Percentiles rank a stretch among this genome's conserved stretches.
These are phyloP conservation scores for Phytophthora crassamura DNA, from an alignment of 352 stramenopile species.

Conservation along the genomic window DNA sequence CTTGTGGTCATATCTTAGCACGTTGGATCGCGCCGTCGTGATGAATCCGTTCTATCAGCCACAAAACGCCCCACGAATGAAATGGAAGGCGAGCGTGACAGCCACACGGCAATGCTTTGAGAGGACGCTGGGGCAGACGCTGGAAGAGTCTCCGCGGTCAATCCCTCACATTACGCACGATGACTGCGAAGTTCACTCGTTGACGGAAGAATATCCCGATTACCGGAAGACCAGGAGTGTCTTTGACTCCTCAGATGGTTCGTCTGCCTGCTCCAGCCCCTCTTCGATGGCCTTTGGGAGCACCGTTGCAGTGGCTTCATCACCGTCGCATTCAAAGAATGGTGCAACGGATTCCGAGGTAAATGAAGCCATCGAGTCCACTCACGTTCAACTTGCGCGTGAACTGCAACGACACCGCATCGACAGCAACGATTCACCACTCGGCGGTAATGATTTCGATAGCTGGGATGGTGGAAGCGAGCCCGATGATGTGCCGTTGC, in stretches of 20 bases:
- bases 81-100: slow-evolving; percentile 62
- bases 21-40: slow-evolving; percentile 65
- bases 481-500: slow-evolving; percentile 17
- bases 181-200: slow-evolving; percentile 37
- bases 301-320: slow-evolving; percentile 40
- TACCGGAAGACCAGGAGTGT: slow-evolving; percentile 13
- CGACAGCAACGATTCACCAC: slow-evolving; percentile 14
- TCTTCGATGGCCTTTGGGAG: slow-evolving; percentile 37
- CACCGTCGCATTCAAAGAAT: slow-evolving; percentile 29
- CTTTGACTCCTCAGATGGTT: slow-evolving; percentile 38
- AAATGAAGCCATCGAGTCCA: slow-evolving; percentile 34
- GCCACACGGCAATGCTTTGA: slow-evolving; percentile 70
- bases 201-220: slow-evolving; percentile 28
- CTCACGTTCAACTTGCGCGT: slow-evolving; percentile 19
- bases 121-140: slow-evolving; percentile 12
- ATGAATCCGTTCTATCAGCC: slow-evolving; percentile 80
- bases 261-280: slow-evolving; percentile 30
- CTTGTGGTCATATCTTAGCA: slow-evolving; percentile 81
- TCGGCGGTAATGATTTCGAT: slow-evolving; percentile 21
- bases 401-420: slow-evolving; percentile 18
- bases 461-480: slow-evolving; percentile 35
- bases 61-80: slow-evolving; percentile 47
- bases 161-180: slow-evolving; percentile 28
- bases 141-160: slow-evolving; percentile 13
- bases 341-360: slow-evolving; percentile 35